Conservation (phyloP, 345 rosid genomes). For the Combretum micranthum region DNA sequence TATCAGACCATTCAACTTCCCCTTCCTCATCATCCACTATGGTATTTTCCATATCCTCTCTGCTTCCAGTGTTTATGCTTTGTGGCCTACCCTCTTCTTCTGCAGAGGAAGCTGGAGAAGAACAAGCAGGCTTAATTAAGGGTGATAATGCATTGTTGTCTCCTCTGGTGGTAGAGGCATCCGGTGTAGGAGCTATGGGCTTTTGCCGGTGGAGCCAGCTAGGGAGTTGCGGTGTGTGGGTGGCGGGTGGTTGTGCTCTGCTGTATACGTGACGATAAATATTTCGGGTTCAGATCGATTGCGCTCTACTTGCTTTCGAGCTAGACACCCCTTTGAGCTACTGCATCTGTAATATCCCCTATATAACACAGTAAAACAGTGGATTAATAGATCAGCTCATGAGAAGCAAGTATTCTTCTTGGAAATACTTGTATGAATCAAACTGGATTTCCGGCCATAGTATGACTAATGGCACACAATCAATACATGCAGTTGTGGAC, state of each 20-base stretch:
- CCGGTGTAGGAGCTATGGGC: constrained; percentile 19
- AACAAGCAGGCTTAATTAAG: constrained; percentile 22
- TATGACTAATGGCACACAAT: too few species aligned
- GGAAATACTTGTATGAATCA: too few species aligned
- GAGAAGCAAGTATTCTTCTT: too few species aligned
- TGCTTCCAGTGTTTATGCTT: constrained; percentile 33
- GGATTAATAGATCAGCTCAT: background rate
- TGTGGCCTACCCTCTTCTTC: constrained; percentile 47
- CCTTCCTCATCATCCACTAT: constrained; percentile 39
- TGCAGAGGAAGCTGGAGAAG: constrained; percentile 45
- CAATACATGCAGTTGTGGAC: too few species aligned
- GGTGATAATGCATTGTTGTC: constrained; percentile 20
- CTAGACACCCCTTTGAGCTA: constrained; percentile 90
- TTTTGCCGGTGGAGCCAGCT: constrained; percentile 93
- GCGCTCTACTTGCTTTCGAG: constrained; percentile 96
- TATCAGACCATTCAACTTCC: constrained; percentile 49
- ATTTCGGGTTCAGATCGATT: constrained; percentile 89
- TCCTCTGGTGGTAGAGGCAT: constrained; percentile 14
- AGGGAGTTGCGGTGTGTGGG: constrained; percentile 94
- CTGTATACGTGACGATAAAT: constrained; percentile 91
- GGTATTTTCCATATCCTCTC: constrained; percentile 33
- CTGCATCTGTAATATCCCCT: constrained; percentile 97
- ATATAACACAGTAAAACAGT: constrained; percentile 17
- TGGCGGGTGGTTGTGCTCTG: constrained; percentile 90
- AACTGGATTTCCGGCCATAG: too few species aligned